A percentile compares a stretch with the other conserved stretches of the same genome.
Evolutionary conservation across 768 basidiomycete species (phyloP).

Genomic region (Boletus rubescentipes): DNA sequence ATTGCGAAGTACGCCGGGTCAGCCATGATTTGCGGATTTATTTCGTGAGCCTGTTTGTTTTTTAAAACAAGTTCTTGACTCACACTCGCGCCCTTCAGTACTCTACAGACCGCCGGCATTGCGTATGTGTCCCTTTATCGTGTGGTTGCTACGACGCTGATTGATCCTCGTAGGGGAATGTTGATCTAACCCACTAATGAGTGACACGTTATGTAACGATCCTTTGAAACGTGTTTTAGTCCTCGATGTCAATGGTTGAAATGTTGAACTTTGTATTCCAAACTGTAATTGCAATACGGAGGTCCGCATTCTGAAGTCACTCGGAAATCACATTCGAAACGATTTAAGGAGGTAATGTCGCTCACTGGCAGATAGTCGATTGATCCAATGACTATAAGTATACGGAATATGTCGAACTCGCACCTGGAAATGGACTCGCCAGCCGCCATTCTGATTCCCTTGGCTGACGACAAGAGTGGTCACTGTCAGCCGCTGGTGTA

Average conservation of each 20-base stretch:
- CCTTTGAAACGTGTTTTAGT: background rate
- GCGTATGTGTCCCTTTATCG: constrained; percentile 40
- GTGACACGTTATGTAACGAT: background rate
- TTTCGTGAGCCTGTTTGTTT: constrained; percentile 37
- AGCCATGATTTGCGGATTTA: constrained; percentile 70
- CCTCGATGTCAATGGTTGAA: background rate
- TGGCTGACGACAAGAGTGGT: constrained; percentile 16
- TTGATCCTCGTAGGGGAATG: constrained; percentile 43
- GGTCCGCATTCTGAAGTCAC: background rate
- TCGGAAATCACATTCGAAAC: background rate
- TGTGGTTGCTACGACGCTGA: constrained; percentile 3
- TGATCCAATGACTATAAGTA: background rate
- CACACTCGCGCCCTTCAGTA: constrained; percentile 24
- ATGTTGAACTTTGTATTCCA: background rate
- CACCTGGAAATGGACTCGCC: constrained; percentile 6
- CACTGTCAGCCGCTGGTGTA: constrained; percentile 27
- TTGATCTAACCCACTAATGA: constrained; percentile 37
- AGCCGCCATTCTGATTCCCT: constrained; percentile 15
- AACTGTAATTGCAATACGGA: background rate
- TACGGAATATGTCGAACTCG: background rate
- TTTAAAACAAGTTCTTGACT: background rate
- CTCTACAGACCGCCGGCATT: constrained; percentile 58
- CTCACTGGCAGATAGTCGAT: no score
- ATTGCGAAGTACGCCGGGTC: constrained; percentile 71
- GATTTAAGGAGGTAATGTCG: background rate